Evolutionary conservation across 2,329 filamentous ascomycete species (phyloP).

Genomic region (Pseudocercospora vitis): DNA sequence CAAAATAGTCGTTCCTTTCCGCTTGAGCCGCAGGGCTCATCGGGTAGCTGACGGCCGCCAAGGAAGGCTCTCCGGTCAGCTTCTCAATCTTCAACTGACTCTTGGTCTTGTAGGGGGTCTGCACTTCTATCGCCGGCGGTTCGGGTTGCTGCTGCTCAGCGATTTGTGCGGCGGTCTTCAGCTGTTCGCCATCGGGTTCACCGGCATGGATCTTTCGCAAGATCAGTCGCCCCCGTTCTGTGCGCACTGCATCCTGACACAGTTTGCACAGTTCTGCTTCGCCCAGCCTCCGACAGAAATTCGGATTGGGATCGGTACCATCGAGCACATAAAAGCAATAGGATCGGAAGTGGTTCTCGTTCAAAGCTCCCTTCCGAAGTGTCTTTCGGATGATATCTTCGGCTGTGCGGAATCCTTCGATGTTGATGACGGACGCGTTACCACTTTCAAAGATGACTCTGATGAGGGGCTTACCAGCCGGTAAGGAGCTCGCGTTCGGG

Average conservation of each 20-base stretch:
- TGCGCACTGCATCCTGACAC: slow-evolving; percentile 79
- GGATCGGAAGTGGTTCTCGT: slow-evolving; percentile 87
- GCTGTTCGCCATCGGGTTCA: slow-evolving; percentile 81
- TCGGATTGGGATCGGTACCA: slow-evolving; percentile 78
- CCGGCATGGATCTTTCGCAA: slow-evolving; percentile 88
- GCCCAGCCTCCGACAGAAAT: slow-evolving; percentile 75
- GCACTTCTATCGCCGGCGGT: slow-evolving; percentile 57
- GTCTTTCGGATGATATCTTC: slow-evolving; percentile 92
- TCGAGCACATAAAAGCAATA: slow-evolving; percentile 96
- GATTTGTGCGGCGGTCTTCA: slow-evolving; percentile 83
- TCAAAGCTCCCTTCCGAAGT: slow-evolving; percentile 80
- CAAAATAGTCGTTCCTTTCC: slow-evolving; percentile 64
- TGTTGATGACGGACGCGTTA: slow-evolving; percentile 89
- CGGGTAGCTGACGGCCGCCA: slow-evolving; percentile 81
- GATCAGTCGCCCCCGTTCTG: slow-evolving; percentile 87
- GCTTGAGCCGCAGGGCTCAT: slow-evolving; percentile 72
- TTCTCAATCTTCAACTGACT: slow-evolving; percentile 88
- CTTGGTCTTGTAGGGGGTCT: slow-evolving; percentile 66
- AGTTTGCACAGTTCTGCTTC: slow-evolving; percentile 89
- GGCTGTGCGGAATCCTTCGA: slow-evolving; percentile 84
- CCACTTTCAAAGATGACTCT: slow-evolving; percentile 90
- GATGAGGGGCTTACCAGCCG: slow-evolving; percentile 83
- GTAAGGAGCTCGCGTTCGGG: slow-evolving; percentile 64
- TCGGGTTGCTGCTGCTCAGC: slow-evolving; percentile 70
- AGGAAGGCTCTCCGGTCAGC: slow-evolving; percentile 76